Evolutionary conservation across 441 rosid genomes (phyloP).

Genomic region (Pelargonium myrrhifolium): DNA sequence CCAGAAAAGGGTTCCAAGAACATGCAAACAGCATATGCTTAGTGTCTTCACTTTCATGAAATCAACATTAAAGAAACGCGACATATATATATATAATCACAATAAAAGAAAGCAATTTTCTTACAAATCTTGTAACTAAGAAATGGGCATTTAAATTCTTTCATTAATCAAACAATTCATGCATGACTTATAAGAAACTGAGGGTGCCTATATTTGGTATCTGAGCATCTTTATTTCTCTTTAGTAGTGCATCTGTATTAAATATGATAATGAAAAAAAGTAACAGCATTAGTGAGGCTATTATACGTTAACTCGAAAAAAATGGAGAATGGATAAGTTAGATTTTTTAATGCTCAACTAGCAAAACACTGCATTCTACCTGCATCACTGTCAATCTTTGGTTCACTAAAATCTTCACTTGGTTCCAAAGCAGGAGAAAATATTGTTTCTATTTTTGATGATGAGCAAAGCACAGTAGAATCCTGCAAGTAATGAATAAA

Average conservation of each 20-base stretch:
- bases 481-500: constrained; percentile 35
- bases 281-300: too few species aligned
- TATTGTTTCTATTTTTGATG: constrained; percentile 46
- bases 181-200: not conserved
- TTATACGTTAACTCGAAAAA: not conserved
- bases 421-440: constrained; percentile 59
- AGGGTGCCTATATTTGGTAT: too few species aligned
- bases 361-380: constrained; percentile 25
- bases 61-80: too few species aligned
- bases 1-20: too few species aligned
- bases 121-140: not conserved
- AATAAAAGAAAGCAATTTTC: too few species aligned
- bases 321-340: not conserved
- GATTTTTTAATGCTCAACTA: not conserved
- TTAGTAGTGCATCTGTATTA: too few species aligned
- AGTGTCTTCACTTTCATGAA: too few species aligned
- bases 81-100: too few species aligned
- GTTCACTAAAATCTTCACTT: constrained; percentile 26
- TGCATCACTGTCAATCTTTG: constrained; percentile 28
- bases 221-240: too few species aligned
- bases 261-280: too few species aligned
- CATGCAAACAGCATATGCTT: too few species aligned
- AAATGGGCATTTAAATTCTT: not conserved
- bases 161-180: not conserved
- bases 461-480: constrained; percentile 21